Percentiles rank a stretch among this genome's conserved stretches.
Conservation (phyloP, 169 alveolate genomes). For the Cryptosporidium baileyi region DNA sequence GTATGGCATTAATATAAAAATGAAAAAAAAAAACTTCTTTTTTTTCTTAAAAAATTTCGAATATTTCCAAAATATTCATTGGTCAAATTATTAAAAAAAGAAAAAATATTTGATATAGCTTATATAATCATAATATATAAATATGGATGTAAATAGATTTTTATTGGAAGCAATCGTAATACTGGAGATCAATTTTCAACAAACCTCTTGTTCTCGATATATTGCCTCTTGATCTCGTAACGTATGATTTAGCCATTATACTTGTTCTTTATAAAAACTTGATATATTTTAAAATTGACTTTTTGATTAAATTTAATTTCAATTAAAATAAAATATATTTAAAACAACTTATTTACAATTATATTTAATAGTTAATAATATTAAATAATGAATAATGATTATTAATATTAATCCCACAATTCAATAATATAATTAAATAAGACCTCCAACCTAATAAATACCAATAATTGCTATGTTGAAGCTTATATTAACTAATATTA, state of each 20-base stretch:
- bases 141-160: background rate
- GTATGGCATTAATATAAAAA: background rate
- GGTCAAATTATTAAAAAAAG: background rate
- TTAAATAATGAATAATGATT: no score
- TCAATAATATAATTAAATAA: no score
- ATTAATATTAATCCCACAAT: no score
- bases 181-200: constrained; percentile 22
- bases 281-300: background rate
- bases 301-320: background rate
- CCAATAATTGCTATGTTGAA: no score
- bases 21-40: background rate
- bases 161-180: background rate
- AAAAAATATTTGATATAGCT: background rate
- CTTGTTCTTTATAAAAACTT: background rate
- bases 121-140: background rate
- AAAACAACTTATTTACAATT: no score
- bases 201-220: constrained; percentile 26
- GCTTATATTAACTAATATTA: no score
- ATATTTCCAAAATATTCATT: background rate
- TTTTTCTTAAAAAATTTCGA: background rate
- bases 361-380: no score
- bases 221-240: background rate
- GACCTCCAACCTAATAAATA: no score
- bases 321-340: background rate
- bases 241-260: constrained; percentile 34